These are phyloP conservation scores for Gaultheria prostrata DNA, from an alignment of 148 eudicot species.

Conservation along the genomic window DNA sequence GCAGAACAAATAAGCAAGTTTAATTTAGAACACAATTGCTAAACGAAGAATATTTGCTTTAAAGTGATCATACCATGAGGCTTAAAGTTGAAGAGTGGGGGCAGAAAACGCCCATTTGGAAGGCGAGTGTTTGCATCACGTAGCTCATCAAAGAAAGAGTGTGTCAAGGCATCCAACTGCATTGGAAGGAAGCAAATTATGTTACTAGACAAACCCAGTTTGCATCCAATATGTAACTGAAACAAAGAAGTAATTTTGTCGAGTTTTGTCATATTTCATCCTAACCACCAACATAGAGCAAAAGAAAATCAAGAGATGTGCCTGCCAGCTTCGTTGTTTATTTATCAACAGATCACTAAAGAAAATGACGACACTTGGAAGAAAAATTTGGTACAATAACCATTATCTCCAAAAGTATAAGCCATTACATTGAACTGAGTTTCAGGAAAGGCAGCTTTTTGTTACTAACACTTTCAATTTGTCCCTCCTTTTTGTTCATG, in stretches of 20 bases:
- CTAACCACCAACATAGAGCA: background rate
- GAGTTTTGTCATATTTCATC: background rate
- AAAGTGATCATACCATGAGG: constrained; percentile 28
- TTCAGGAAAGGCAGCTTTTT: background rate
- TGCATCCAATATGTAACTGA: background rate
- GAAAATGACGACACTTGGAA: background rate
- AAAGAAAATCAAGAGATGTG: constrained; percentile 2
- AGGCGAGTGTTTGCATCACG: constrained; percentile 53
- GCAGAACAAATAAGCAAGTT: background rate
- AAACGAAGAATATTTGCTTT: background rate
- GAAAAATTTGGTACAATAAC: background rate
- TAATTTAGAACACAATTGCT: background rate
- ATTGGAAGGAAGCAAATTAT: background rate
- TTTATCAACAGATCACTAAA: background rate
- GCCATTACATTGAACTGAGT: background rate
- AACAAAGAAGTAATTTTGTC: background rate
- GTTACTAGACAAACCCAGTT: background rate
- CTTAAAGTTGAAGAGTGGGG: constrained; percentile 65
- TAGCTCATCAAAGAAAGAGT: constrained; percentile 66
- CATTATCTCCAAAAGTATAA: background rate
- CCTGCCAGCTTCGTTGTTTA: background rate
- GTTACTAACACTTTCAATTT: background rate
- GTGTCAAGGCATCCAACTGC: constrained; percentile 60
- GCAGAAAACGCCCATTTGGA: constrained; percentile 59
- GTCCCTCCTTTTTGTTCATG: background rate